phyloP scores from a whole-genome alignment of 2,329 filamentous ascomycete species.

The Botryotinia globosa region DNA sequence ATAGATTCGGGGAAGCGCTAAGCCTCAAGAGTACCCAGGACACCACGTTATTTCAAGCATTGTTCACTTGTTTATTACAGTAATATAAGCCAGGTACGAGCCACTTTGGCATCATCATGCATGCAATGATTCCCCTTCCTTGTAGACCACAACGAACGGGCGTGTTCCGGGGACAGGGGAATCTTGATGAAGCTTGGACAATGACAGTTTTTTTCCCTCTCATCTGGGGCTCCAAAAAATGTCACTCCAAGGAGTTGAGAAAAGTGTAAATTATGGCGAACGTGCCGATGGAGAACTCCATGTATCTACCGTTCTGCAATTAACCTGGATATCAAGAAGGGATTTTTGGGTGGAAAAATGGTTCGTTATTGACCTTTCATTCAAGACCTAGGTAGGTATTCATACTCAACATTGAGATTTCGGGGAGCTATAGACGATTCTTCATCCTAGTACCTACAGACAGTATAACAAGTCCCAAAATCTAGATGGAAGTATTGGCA shows the following conservation, averaged over 20 bases:
- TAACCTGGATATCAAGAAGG: background rate
- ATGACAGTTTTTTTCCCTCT: conserved; percentile 7
- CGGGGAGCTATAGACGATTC: background rate
- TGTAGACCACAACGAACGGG: conserved; percentile 10
- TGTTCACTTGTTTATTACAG: conserved; percentile 18
- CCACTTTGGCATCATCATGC: conserved; percentile 32
- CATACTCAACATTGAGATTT: background rate
- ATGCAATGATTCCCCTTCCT: conserved; percentile 20
- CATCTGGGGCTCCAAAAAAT: background rate
- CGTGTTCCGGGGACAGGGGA: conserved; percentile 19
- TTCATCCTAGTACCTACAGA: too few relatives aligned
- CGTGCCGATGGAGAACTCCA: background rate
- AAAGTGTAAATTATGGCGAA: background rate
- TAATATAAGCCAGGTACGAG: conserved; percentile 24
- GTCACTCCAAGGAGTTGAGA: background rate
- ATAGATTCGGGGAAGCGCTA: conserved; percentile 19
- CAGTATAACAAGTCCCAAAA: background rate
- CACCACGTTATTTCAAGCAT: conserved; percentile 28
- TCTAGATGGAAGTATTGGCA: background rate
- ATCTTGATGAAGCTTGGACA: conserved; percentile 26
- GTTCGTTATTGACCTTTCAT: background rate
- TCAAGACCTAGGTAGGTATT: background rate
- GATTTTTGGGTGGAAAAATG: background rate
- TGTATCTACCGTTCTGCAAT: background rate
- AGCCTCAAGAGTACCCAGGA: conserved; percentile 25